Evolutionary conservation across 2,329 filamentous ascomycete genomes (phyloP), one percentile per base, ranked within the genome.

Genomic region (Tolypocladium album): DNA sequence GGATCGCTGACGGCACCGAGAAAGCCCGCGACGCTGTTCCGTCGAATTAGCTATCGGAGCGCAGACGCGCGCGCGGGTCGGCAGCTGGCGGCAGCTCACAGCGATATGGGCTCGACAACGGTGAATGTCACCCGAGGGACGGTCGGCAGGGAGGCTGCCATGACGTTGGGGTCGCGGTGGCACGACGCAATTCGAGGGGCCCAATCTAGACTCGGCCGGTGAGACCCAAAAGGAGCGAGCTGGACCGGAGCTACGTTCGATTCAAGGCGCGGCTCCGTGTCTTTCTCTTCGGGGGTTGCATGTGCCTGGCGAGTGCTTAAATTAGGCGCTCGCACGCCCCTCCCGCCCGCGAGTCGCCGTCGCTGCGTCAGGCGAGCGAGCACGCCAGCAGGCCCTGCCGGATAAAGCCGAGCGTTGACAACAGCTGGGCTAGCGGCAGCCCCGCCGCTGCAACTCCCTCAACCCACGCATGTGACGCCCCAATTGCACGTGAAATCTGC

Each of bases 61-160:
- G 56, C 27, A 39, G 47, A 52, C 40, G 22, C 39, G 22, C 34
- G 42, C 39, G 22, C 34, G 42, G 34, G 24, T 5, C 45, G 43
- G 45, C n/a, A 55, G 40, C 43, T 3, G 27, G 42, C 20, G 31
- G 27, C 27, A n/a, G 68, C 80, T 74, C 78, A 88, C 85, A 88
- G 77, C 24, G 85, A 86, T 61, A 89, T 76, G 39, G 88, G 88
- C 71, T 90, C 88, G 50, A 89, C 69, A 59, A 89, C 71, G 38
- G 85, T 88, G 64, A 90, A 89, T 56, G 89, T 75, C 56, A 88
- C 70, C 61, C 85, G 79, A 15, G 88, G 88, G 67, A 89, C 77
- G 3, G 78, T 68, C 2, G 88, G 87, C 27, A 90, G 78, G 63
- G 82, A 79, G 36, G 85, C 79, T 13, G 84, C 77, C 85, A 88